Evolutionary conservation across 345 rosid species (phyloP), one percentile per base, ranked within the genome.

Genomic region (Isatis tinctoria): DNA sequence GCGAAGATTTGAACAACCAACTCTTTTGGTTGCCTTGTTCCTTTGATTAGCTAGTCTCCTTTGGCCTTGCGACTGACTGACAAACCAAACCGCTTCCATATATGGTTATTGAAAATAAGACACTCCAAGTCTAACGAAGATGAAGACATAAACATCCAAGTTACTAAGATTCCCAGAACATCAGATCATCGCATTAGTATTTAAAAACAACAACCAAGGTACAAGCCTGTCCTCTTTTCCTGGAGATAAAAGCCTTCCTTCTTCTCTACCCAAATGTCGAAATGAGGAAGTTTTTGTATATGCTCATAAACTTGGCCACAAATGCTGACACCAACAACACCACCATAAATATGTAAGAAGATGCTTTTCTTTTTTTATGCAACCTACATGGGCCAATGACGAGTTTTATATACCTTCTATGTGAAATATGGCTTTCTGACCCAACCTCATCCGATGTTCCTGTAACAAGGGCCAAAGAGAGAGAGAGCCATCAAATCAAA

Each of bases 271-370:
- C 98, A 76, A 88, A 90, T 52, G 96, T 80, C 60, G 90, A 82
- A 43, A 93, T 89, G 49, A 93, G 96, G 72, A 93, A 93, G 47
- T 84, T 88, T 74, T 89, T 93, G 36, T 93, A 93, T 56, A 89
- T 78, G 84, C 98, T 93, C 97, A 93, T 88, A 81, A 93, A 93
- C 86, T 93, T 93, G 66, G 97, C 96, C 66, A 91, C 85, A 79
- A 93, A 93, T 49, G 97, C 97, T 90, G 92, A 52, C 37, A 60
- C 8, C 67, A 33, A 11, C 36, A 52, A 11, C 12, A 36, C 0
- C 28, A 74, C 33, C 33, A 45, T 13, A 18, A 37, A 24, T 9
- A 11, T 44, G 68, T 53, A 74, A 18, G 17, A 62, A 2, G 14
- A 44, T 16, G 12, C 3, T 14, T 4, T 10, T 74, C 22, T 48